Evolutionary conservation across 2,329 filamentous ascomycete genomes (phyloP).

Genomic region (Penicillium nordicum): DNA sequence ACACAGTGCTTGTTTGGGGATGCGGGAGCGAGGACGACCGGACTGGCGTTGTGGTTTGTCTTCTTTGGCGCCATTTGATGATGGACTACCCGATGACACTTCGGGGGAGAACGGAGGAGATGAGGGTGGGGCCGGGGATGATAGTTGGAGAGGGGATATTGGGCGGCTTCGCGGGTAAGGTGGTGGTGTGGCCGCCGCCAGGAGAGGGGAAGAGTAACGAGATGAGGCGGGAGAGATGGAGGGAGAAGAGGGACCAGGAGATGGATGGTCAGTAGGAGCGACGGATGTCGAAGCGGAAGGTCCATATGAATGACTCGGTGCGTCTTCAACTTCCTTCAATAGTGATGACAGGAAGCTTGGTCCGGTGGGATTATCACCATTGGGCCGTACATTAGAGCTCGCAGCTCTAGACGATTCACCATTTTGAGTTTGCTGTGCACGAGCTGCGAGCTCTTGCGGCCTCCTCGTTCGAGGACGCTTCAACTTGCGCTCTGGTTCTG

Average conservation of each 20-base stretch:
- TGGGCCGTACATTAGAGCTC: constrained; percentile 30
- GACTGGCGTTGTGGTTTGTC: constrained; percentile 11
- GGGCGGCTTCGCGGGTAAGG: constrained; percentile 33
- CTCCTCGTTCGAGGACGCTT: constrained; percentile 82
- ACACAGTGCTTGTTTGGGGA: constrained; percentile 23
- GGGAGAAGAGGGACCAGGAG: constrained; percentile 42
- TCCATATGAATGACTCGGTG: constrained; percentile 32
- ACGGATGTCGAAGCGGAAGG: constrained; percentile 37
- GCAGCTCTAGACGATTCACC: constrained; percentile 40
- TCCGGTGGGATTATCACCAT: constrained; percentile 45
- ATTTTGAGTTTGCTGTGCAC: constrained; percentile 43
- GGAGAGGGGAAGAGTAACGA: constrained; percentile 39
- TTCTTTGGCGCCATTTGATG: constrained; percentile 18
- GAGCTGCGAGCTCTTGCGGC: constrained; percentile 52
- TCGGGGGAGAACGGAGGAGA: constrained; percentile 61
- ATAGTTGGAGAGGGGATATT: constrained; percentile 36
- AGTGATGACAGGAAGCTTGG: constrained; percentile 84
- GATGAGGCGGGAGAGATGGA: constrained; percentile 42
- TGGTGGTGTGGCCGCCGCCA: constrained; percentile 40
- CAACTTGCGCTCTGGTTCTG: constrained; percentile 73
- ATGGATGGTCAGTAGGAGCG: constrained; percentile 35
- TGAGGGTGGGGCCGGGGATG: constrained; percentile 28
- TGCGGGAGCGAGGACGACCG: constrained; percentile 22
- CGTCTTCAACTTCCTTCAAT: constrained; percentile 77
- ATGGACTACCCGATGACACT: constrained; percentile 60